Base-by-base conservation (phyloP, 371 early-diverging fungal genomes). In the Mycotypha africana region DNA sequence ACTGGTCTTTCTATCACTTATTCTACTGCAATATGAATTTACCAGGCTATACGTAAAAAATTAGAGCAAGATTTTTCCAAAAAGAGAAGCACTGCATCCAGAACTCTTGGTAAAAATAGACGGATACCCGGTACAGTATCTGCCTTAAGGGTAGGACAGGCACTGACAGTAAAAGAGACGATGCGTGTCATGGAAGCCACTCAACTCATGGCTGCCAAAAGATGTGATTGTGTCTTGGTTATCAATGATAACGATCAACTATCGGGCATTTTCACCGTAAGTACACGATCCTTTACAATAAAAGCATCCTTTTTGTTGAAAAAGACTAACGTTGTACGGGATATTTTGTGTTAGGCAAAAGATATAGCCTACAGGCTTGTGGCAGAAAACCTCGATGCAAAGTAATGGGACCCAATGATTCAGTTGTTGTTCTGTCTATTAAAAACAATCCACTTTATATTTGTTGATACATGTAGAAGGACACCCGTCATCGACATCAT, bases 151-250 rank as follows among this genome's bases (percentile, higher is more conserved):
- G 95, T 87, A 15, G 78, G 87, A 0, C 84, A 86, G 28, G 94
- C 97, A 10, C 74, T 97, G 51, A 95, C 93, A 4, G 89, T 94
- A 38, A 80, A 86, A 42, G 93, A 95, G 42, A 81, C 81, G 12
- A 84, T 92, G 56, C 74, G 86, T 22, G 91, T 96, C 26, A 81
- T 89, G 32, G 93, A 96, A 62, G 94, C 94, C 0, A 89, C 97
- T 16, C 96, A 92, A 67, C 76, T 94, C 34, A 95, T 97, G 97
- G 94, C 98, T n/a, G 97, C 97, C 26, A 95, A 93, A 66, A 78
- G 96, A n/a, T 85, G 89, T 15, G 96, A 97, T 64, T 93, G 94
- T 56, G 91, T 87, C 43, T 72, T 95, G 10, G 92, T 92, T 14
- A 89, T 93, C n/a, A 88, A 93, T 62, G 79, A 82, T 24, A 88